These are phyloP conservation scores for Yamadazyma friedrichii DNA, from an alignment of 1,139 yeast species.

Conservation along the genomic window DNA sequence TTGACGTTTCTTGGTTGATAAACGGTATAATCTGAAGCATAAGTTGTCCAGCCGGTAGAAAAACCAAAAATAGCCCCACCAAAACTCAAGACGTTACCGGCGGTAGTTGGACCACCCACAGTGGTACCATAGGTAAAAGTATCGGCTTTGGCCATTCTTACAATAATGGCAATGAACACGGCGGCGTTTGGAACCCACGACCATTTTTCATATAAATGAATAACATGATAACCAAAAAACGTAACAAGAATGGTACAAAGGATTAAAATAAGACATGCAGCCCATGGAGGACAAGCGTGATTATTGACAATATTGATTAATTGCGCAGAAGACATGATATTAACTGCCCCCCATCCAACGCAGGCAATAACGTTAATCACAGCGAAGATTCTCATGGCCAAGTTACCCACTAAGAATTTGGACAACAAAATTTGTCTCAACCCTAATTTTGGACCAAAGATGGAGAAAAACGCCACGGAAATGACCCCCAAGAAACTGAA, in stretches of 20 bases:
- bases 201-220: slow-evolving; percentile 81
- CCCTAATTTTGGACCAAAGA: slow-evolving; percentile 83
- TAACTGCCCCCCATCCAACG: slow-evolving; percentile 95
- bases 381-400: slow-evolving; percentile 75
- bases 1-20: slow-evolving; percentile 70
- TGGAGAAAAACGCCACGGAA: slow-evolving; percentile 80
- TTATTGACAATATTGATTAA: slow-evolving; percentile 74
- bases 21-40: slow-evolving; percentile 89
- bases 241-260: slow-evolving; percentile 70
- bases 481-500: slow-evolving; percentile 70
- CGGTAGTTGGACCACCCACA: slow-evolving; percentile 57
- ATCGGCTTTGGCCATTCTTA: slow-evolving; percentile 65
- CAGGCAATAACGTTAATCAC: slow-evolving; percentile 79
- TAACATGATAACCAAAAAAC: slow-evolving; percentile 82
- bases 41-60: slow-evolving; percentile 94
- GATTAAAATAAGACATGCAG: slow-evolving; percentile 76
- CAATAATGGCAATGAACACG: slow-evolving; percentile 74
- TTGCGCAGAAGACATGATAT: slow-evolving; percentile 88
- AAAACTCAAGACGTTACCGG: slow-evolving; percentile 77
- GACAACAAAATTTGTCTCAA: slow-evolving; percentile 86
- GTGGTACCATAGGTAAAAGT: slow-evolving; percentile 52
- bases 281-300: slow-evolving; percentile 82
- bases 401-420: slow-evolving; percentile 73
- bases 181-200: slow-evolving; percentile 83
- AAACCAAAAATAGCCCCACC: slow-evolving; percentile 87